A percentile compares a stretch with the other conserved stretches of the same genome.
Conservation (phyloP, 108 stramenopile genomes). For the Stephanodiscus triporus region DNA sequence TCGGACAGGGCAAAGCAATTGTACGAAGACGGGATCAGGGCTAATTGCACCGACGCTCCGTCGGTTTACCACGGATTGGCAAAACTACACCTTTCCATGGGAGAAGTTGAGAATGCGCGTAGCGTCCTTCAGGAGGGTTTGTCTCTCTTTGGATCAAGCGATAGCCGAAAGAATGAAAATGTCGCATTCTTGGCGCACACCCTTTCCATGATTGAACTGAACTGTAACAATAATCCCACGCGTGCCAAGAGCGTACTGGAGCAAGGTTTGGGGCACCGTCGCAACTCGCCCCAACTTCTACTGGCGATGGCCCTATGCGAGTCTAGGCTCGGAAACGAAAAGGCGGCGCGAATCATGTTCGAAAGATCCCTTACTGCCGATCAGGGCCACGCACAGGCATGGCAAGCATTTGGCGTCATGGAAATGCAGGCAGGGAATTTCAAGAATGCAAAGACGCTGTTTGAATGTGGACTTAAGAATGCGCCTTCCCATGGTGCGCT, state of each 20-base stretch:
- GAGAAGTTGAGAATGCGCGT: conserved; percentile 69
- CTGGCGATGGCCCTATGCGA: conserved; percentile 82
- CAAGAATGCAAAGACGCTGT: conserved; percentile 63
- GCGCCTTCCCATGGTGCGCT: conserved; percentile 75
- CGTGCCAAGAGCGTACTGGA: conserved; percentile 62
- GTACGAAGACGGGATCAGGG: conserved; percentile 72
- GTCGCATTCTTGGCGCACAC: conserved; percentile 82
- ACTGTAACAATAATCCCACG: conserved; percentile 59
- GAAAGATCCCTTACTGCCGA: conserved; percentile 65
- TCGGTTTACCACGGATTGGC: conserved; percentile 87
- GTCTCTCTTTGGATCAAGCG: conserved; percentile 50
- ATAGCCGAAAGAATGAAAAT: conserved; percentile 54
- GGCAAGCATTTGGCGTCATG: conserved; percentile 92
- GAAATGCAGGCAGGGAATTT: conserved; percentile 84
- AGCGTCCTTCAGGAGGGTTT: conserved; percentile 61
- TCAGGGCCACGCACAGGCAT: conserved; percentile 78
- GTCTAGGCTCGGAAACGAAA: conserved; percentile 74
- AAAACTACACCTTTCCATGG: conserved; percentile 75
- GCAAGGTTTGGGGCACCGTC: conserved; percentile 66
- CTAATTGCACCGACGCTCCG: conserved; percentile 73
- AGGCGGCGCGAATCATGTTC: conserved; percentile 67
- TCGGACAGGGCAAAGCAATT: conserved; percentile 58
- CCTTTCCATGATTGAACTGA: conserved; percentile 84
- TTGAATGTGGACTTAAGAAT: conserved; percentile 78
- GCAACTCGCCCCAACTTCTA: conserved; percentile 72